These are phyloP conservation scores for Inonotus hispidus DNA, from an alignment of 1,284 basidiomycete species.

Conservation along the genomic window DNA sequence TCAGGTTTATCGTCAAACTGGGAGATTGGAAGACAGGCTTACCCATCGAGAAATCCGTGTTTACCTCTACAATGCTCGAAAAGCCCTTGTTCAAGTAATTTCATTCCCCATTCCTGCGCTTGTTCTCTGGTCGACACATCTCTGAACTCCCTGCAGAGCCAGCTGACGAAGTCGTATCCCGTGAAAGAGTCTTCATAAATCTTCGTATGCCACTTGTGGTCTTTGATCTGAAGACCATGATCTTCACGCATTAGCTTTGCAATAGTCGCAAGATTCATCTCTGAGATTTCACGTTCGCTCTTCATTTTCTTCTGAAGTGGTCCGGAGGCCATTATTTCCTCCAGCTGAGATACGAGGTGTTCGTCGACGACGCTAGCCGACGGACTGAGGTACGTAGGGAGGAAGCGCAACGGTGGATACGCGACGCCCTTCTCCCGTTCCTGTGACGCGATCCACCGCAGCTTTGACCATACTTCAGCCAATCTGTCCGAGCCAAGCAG, in stretches of 20 bases:
- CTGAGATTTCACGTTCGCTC: constrained; percentile 63
- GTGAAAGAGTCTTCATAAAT: constrained; percentile 78
- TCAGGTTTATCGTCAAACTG: constrained; percentile 8
- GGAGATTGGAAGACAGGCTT: constrained; percentile 24
- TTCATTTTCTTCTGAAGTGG: constrained; percentile 73
- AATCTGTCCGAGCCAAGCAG: constrained; percentile 89
- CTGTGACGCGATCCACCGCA: constrained; percentile 69
- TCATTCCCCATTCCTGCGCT: constrained; percentile 73
- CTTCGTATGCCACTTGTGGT: constrained; percentile 68
- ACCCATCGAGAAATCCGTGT: constrained; percentile 85
- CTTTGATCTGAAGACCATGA: constrained; percentile 70
- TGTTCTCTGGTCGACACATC: constrained; percentile 78
- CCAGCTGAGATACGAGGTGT: constrained; percentile 68
- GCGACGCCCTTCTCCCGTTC: constrained; percentile 42
- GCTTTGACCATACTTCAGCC: constrained; percentile 79
- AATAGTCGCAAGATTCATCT: constrained; percentile 54
- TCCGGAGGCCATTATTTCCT: constrained; percentile 65
- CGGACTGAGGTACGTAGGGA: constrained; percentile 80
- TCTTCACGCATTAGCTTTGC: constrained; percentile 79
- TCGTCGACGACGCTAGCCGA: constrained; percentile 76
- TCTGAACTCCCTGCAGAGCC: constrained; percentile 81
- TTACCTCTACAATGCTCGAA: constrained; percentile 76
- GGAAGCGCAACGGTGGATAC: constrained; percentile 57
- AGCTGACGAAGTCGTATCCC: constrained; percentile 81
- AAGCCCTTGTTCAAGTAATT: constrained; percentile 70